phyloP scores from a whole-genome alignment of 2,329 filamentous ascomycete species.

The Fusarium hostae region DNA sequence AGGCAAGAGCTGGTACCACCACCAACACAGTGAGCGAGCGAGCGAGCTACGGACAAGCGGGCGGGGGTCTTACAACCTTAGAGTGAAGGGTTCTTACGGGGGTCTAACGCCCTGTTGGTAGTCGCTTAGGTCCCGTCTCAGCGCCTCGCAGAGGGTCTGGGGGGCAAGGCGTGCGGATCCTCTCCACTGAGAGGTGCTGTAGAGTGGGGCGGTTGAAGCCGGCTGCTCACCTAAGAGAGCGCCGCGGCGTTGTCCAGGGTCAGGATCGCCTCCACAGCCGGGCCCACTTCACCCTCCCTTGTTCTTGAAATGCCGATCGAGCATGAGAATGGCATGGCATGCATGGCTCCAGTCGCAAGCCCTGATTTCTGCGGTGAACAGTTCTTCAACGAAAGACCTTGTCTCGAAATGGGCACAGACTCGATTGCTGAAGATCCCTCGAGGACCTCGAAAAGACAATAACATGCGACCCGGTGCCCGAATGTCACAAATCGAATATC shows the following conservation, averaged over 20 bases:
- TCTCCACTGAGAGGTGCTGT: constrained; percentile 11
- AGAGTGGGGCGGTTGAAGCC: constrained; percentile 20
- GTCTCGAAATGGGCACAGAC: not conserved
- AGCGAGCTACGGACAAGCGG: constrained; percentile 2
- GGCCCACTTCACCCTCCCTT: constrained; percentile 36
- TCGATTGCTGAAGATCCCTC: not conserved
- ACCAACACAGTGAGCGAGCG: not conserved
- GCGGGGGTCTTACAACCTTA: constrained; percentile 25
- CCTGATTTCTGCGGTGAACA: constrained; percentile 37
- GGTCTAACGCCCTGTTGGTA: constrained; percentile 21
- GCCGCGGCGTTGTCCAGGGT: constrained; percentile 24
- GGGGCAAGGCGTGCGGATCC: constrained; percentile 11
- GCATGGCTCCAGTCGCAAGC: constrained; percentile 25
- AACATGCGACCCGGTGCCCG: not conserved
- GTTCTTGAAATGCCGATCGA: constrained; percentile 39
- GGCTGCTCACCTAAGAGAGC: constrained; percentile 10
- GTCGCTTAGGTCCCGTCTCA: constrained; percentile 14
- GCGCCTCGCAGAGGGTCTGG: constrained; percentile 17
- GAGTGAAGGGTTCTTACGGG: constrained; percentile 17
- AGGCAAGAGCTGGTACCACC: constrained; percentile 3
- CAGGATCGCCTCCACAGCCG: constrained; percentile 39
- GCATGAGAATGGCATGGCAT: constrained; percentile 35
- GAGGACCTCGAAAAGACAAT: not conserved
- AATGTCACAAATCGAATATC: constrained; percentile 5
- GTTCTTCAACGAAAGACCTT: constrained; percentile 2